These are phyloP conservation scores for Athelia sp. DNA, from an alignment of 1,284 basidiomycete species.

Conservation along the genomic window DNA sequence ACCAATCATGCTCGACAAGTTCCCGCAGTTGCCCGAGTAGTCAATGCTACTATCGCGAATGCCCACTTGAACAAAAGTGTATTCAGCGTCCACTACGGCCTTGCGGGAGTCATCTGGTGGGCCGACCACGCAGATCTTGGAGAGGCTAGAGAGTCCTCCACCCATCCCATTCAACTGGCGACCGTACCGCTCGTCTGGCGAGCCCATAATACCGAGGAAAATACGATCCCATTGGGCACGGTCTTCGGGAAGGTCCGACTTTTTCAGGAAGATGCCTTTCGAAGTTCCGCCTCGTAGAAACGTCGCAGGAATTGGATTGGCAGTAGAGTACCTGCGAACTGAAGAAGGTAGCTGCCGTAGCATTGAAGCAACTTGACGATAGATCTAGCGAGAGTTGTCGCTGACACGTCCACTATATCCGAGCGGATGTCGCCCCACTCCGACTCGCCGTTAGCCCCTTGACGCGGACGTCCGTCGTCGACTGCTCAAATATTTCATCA, in stretches of 20 bases:
- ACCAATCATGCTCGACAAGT: constrained; percentile 63
- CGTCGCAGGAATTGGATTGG: constrained; percentile 49
- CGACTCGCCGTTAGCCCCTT: too few relatives aligned
- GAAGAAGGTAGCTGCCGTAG: too few relatives aligned
- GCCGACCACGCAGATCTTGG: constrained; percentile 74
- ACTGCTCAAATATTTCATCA: too few relatives aligned
- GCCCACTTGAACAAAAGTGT: constrained; percentile 60
- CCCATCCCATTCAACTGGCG: constrained; percentile 84
- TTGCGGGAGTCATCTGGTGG: constrained; percentile 33
- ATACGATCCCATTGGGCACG: constrained; percentile 51
- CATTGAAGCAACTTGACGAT: too few relatives aligned
- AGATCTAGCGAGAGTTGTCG: too few relatives aligned
- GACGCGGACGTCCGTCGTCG: too few relatives aligned
- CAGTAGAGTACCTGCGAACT: constrained; percentile 3
- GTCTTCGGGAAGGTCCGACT: constrained; percentile 43
- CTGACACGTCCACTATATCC: too few relatives aligned
- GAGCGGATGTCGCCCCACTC: too few relatives aligned
- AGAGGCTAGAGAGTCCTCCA: constrained; percentile 74
- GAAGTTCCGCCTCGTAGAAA: constrained; percentile 76
- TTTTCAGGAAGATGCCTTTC: constrained; percentile 68
- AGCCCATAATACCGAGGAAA: constrained; percentile 79
- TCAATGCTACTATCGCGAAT: constrained; percentile 56
- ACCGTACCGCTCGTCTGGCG: constrained; percentile 68
- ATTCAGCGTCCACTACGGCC: constrained; percentile 50
- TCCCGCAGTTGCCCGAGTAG: constrained; percentile 67